phyloP scores from a whole-genome alignment of 2,329 filamentous ascomycete species.

The Rhynchosporium graminicola region DNA sequence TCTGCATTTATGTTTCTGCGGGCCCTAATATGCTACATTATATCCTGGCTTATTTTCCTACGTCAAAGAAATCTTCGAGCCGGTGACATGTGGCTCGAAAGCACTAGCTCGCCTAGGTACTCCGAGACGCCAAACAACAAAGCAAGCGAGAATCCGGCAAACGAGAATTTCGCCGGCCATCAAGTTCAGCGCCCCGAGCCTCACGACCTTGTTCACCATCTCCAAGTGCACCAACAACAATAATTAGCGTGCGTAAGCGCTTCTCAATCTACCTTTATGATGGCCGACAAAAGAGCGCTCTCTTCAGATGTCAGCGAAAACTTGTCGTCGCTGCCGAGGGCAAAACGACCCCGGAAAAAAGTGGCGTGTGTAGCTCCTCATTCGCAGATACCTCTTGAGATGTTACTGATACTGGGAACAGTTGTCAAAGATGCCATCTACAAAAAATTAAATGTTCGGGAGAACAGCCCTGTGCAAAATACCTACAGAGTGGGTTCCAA shows the following conservation, averaged over 20 bases:
- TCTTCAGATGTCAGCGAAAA: background rate
- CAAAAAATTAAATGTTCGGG: conserved; percentile 18
- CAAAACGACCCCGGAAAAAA: conserved; percentile 3
- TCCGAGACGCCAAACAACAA: background rate
- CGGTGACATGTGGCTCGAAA: background rate
- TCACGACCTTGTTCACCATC: background rate
- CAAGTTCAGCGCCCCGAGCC: background rate
- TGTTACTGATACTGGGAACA: background rate
- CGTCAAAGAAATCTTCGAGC: background rate
- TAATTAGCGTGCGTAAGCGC: background rate
- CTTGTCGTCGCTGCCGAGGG: background rate
- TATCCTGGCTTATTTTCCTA: too few relatives aligned
- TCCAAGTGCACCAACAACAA: background rate
- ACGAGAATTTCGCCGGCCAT: background rate
- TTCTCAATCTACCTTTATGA: background rate
- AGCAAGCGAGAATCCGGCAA: conserved; percentile 1
- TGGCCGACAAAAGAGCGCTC: background rate
- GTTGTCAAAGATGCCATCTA: conserved; percentile 13
- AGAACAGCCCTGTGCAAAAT: conserved; percentile 12
- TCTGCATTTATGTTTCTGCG: too few relatives aligned
- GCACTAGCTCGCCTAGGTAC: too few relatives aligned
- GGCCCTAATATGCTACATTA: too few relatives aligned
- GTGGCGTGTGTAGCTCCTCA: background rate
- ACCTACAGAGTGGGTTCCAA: conserved; percentile 1
- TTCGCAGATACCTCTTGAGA: background rate